Evolutionary conservation across 495 filamentous ascomycete species (phyloP), one percentile per base, ranked within the genome.

Genomic region (Aspergillus affinis): DNA sequence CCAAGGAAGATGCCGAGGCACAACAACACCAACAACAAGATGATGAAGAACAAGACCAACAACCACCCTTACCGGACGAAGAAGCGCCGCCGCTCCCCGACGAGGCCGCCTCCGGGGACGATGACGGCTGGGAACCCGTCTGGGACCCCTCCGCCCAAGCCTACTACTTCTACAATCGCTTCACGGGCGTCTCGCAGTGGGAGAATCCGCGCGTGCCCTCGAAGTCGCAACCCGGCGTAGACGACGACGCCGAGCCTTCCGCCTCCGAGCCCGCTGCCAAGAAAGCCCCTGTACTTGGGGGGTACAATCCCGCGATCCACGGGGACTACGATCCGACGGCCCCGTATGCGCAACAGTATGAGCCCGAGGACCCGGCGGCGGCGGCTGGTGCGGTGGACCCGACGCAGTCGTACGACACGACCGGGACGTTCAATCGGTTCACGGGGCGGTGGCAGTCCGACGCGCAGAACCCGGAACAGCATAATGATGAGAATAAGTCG

Each of bases 261-360:
- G 9, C 36, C 13, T 15, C 36, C 36, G 3, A 49, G 17, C 63
- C 69, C 7, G 57, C 60, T 48, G 48, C 55, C 45, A 29, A 49
- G 19, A 50, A 36, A 27, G 32, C 36, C 4, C 65, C 77, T 18
- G 64, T 65, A 6, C 75, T 82, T 4, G 88, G 87, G 21, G 91
- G 92, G 59, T 98, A 98, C 78, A 94, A 97, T 67, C 94, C 94
- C 3, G 89, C 91, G 23, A 93, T 98, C 51, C 94, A 98, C 70
- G 94, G 94, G 60, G 87, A 90, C 74, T 98, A 97, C 77, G 93
- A 98, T 67, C 92, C 92, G 18, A 93, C 84, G 36, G 94, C 94
- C 6, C 87, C 90, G 71, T 98, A 98, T 72, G 94, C 94, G 15
- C 84, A 90, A 67, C 69, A 78, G 51, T 69, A 81, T 47, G 72